Base-by-base conservation (phyloP, 1,284 basidiomycete genomes). In the Rhodotorula sp. region DNA sequence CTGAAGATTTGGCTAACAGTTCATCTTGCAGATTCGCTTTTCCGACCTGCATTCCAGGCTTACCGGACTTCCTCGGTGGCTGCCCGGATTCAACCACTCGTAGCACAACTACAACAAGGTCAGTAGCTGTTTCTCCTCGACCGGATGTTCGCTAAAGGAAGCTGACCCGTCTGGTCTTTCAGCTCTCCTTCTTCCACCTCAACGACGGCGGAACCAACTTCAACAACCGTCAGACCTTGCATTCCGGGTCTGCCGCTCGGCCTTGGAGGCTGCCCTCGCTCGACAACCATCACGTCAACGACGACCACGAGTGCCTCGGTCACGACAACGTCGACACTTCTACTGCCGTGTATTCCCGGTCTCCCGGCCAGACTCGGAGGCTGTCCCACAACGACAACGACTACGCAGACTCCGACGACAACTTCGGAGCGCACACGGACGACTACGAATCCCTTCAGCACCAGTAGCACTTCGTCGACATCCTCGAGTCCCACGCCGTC, bases 351-450 rank as follows among this genome's bases (percentile, higher is more conserved):
- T n/a, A 43, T 65, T 8, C 47, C 56, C 1, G 64, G 64, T 8
- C 58, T 65, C 3, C 58, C 48, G 3, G 14, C 23, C n/a, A 29
- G 26, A 16, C 34, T 60, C 23, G 64, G 64, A 16, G 64, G 64
- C 0, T 59, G 58, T 34, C n/a, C 21, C 21, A 14, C 39, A 20
- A 26, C 59, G 26, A n/a, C 8, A 3, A 20, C 59, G 3, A 46
- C 54, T 4, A 34, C 63, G 10, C 16, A 56, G 54, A 1, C 26
- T 14, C 21, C 16, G 63, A 29, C 51, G 47, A 29, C 26, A 8
- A 58, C 31, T 6, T 26, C 39, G 0, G 4, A 26, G 20, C 31
- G 54, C 4, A 46, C 61, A 10, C 48, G 54, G 26, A 48, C 63
- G 31, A 31, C 46, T 8, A 47, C 43, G 26, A 18, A 0, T 26